A percentile compares a stretch with the other conserved stretches of the same genome.
phyloP scores from a whole-genome alignment of 164 flowering plant species.

The Paratinospora sagittata region DNA sequence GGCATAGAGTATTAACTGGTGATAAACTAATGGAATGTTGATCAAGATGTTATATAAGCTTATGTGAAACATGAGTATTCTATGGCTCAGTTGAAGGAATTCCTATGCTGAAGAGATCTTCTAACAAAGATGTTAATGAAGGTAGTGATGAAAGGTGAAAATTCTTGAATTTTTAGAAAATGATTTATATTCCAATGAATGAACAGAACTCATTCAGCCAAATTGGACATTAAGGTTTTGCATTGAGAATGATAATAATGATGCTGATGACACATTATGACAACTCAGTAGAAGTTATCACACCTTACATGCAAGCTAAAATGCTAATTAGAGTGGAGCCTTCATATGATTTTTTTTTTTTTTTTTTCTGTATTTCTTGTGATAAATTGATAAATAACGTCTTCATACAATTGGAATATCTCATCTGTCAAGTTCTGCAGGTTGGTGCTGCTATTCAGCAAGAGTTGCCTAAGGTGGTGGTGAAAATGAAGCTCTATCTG shows the following conservation, averaged over 20 bases:
- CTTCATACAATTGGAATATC: neutral
- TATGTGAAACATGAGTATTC: no score
- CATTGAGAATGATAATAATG: neutral
- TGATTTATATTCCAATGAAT: no score
- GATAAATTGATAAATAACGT: no score
- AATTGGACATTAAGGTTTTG: no score
- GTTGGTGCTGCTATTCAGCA: slow-evolving; percentile 62
- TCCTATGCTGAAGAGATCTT: neutral
- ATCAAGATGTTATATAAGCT: neutral
- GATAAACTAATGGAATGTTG: neutral
- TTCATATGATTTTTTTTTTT: neutral
- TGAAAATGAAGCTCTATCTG: slow-evolving; percentile 89
- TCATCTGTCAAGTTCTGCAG: slow-evolving; percentile 21
- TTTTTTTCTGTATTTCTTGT: neutral
- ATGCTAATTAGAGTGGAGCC: neutral
- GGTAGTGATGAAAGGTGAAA: neutral
- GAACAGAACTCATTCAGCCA: no score
- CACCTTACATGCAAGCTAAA: neutral
- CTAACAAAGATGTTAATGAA: neutral
- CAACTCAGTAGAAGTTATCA: neutral
- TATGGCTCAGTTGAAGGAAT: neutral
- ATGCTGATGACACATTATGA: neutral
- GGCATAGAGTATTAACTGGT: neutral
- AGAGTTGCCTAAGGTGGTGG: slow-evolving; percentile 70
- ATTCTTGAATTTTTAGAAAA: neutral